Base-by-base conservation (phyloP, 805 yeast genomes). In the Candida odintsovae region DNA sequence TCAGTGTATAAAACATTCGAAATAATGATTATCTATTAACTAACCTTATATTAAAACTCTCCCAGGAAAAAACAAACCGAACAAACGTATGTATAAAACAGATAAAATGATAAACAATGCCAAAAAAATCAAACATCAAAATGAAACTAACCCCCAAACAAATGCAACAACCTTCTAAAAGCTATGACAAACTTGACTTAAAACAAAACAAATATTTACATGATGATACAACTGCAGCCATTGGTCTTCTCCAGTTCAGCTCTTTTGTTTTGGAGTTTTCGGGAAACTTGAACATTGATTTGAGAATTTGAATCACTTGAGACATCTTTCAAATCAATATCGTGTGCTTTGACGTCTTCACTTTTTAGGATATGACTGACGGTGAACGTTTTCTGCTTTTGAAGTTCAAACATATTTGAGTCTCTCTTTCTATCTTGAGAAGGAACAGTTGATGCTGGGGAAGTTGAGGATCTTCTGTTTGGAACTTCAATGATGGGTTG, bases 221-320 rank as follows among this genome's bases (percentile, higher is more conserved):
- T 45, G 37, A 50, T 38, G 31, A 47, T 36, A 20, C 51, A 50
- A 37, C 53, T 45, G 12, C 45, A 39, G n/a, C 39, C 39, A 38
- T 11, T 28, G 13, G 37, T 22, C 44, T 37, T 40, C 35, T 40
- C 23, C n/a, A 25, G 21, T 37, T 41, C 33, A 35, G 38, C 4
- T 39, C 38, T 29, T 22, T 16, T 48, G 46, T 5, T 45, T 31
- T 2, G 54, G 38, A 19, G 49, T 40, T 16, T 16, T 33, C 36
- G 15, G 20, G 20, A 6, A 9, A 8, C 16, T n/a, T 19, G 5
- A 9, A 33, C 10, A 5, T 33, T 33, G 36, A 18, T 4, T 8
- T 33, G 20, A 4, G 36, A n/a, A 12, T n/a, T 33, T 9, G 20
- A 33, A 18, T 33, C 36, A 18, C 20, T 18, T 16, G 36, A 18